Conservation (phyloP, 2,329 filamentous ascomycete species). For the Didymella pomorum region DNA sequence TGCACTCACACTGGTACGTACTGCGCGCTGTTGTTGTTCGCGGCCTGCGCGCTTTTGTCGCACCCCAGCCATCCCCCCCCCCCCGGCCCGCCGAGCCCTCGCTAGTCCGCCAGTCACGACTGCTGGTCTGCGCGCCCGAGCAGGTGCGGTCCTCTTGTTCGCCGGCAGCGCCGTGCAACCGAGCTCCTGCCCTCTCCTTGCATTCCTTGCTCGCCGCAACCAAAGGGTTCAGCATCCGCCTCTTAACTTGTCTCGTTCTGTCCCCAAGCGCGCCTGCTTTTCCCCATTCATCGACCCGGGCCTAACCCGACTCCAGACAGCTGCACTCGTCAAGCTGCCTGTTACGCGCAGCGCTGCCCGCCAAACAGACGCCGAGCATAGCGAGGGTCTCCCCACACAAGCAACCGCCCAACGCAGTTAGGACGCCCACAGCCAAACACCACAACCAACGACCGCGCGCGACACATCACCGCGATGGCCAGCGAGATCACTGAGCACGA, state of each 20-base stretch:
- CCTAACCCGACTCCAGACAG: constrained; percentile 41
- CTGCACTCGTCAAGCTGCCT: constrained; percentile 28
- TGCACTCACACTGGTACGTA: constrained; percentile 30
- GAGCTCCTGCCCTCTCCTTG: constrained; percentile 45
- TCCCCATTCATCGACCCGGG: constrained; percentile 48
- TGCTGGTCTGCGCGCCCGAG: constrained; percentile 20
- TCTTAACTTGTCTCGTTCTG: constrained; percentile 45
- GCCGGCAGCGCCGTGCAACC: constrained; percentile 39
- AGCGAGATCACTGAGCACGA: constrained; percentile 61
- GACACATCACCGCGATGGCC: constrained; percentile 55
- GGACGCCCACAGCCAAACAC: constrained; percentile 48
- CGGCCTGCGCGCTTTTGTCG: constrained; percentile 20
- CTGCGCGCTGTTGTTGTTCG: constrained; percentile 21
- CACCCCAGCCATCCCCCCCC: constrained; percentile 21
- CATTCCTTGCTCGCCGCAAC: constrained; percentile 47
- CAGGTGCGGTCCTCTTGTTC: constrained; percentile 25
- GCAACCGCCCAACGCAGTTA: constrained; percentile 51
- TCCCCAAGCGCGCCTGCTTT: constrained; percentile 49
- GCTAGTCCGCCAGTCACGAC: constrained; percentile 18
- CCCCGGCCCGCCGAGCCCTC: constrained; percentile 20
- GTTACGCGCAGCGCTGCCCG: constrained; percentile 40
- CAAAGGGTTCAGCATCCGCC: constrained; percentile 43
- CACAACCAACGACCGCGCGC: constrained; percentile 38
- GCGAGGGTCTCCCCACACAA: constrained; percentile 47
- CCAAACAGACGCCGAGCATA: constrained; percentile 27